A percentile compares a stretch with the other conserved stretches of the same genome.
phyloP scores from a whole-genome alignment of 1,139 yeast species.

The Taphrina flavorubra region DNA sequence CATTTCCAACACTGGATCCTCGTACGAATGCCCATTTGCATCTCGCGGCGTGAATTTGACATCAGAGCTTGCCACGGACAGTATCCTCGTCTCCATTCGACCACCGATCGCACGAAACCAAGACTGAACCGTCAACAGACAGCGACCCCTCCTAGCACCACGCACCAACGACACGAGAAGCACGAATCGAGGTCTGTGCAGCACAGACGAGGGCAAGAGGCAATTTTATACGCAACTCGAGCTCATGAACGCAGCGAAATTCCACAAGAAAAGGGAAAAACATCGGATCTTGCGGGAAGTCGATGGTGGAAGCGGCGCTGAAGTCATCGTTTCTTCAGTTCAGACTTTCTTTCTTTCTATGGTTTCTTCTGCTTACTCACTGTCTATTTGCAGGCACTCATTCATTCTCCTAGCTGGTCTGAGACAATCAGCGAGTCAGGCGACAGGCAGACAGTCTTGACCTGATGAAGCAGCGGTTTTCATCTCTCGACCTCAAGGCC shows the following conservation, averaged over 20 bases:
- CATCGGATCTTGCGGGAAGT: constrained; percentile 4
- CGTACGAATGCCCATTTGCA: constrained; percentile 32
- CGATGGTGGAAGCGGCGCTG: constrained; percentile 26
- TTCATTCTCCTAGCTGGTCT: too few species aligned
- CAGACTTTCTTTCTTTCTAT: too few species aligned
- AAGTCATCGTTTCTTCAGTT: constrained; percentile 7
- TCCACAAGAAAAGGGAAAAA: not conserved
- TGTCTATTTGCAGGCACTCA: too few species aligned
- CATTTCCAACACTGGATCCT: constrained; percentile 27
- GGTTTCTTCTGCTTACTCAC: too few species aligned
- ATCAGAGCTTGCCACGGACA: not conserved
- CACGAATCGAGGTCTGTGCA: too few species aligned
- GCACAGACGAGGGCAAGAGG: not conserved
- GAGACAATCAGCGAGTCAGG: too few species aligned
- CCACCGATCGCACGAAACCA: constrained; percentile 2
- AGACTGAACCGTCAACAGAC: not conserved
- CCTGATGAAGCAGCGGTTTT: constrained; percentile 71
- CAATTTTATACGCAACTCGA: not conserved
- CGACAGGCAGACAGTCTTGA: too few species aligned
- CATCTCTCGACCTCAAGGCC: constrained; percentile 79
- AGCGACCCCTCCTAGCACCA: not conserved
- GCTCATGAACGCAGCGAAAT: not conserved
- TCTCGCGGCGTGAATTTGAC: constrained; percentile 7
- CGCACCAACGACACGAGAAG: not conserved
- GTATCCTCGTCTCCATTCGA: constrained; percentile 25